Evolutionary conservation across 2,329 filamentous ascomycete species (phyloP).

Genomic region (Neopestalotiopsis sp.): DNA sequence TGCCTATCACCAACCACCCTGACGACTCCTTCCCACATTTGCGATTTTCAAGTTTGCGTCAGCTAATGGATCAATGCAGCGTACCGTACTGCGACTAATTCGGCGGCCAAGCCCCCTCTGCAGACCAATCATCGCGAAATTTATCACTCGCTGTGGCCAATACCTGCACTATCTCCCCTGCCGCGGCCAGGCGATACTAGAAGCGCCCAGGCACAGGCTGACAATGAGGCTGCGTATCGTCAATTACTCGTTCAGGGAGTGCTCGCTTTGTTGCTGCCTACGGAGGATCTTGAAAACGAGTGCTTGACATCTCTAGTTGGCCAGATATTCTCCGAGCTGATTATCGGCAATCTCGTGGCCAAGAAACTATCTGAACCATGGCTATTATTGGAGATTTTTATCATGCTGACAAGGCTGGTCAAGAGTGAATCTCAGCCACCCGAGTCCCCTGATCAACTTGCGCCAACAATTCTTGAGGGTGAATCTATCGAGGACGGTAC

Average conservation of each 20-base stretch:
- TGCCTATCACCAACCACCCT: background rate
- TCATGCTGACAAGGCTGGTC: conserved; percentile 65
- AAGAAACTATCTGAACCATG: conserved; percentile 85
- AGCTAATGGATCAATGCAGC: conserved; percentile 53
- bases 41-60: background rate
- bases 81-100: conserved; percentile 71
- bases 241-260: conserved; percentile 86
- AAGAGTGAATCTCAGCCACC: conserved; percentile 24
- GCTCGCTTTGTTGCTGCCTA: conserved; percentile 83
- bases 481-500: background rate
- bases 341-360: conserved; percentile 81
- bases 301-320: conserved; percentile 83
- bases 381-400: conserved; percentile 85
- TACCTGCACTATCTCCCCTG: conserved; percentile 81
- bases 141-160: conserved; percentile 84
- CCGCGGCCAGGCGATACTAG: conserved; percentile 61
- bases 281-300: conserved; percentile 88
- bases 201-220: conserved; percentile 64
- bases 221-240: conserved; percentile 84
- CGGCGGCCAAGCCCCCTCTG: conserved; percentile 63
- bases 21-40: background rate
- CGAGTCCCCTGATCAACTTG: background rate
- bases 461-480: background rate
- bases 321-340: conserved; percentile 88
- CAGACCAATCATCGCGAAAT: conserved; percentile 68